Evolutionary conservation across 805 yeast genomes (phyloP).

Genomic region (Kodamaea lidongshanica): DNA sequence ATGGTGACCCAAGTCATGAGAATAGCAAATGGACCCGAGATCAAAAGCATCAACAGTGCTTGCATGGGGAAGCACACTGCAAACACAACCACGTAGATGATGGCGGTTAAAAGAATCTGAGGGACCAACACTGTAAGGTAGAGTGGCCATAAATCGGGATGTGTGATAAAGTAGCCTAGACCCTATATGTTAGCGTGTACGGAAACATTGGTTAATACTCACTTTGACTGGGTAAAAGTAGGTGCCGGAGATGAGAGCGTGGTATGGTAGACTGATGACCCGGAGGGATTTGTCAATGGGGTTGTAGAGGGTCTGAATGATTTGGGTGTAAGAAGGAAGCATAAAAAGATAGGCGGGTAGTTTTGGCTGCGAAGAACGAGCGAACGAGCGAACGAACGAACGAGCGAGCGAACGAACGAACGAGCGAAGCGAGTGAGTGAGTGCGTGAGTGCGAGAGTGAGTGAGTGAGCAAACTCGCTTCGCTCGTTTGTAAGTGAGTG

Average conservation of each 20-base stretch:
- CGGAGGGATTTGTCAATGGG: background rate
- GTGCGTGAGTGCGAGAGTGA: no score
- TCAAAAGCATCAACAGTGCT: constrained; percentile 34
- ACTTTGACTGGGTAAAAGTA: constrained; percentile 21
- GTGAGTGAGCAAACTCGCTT: no score
- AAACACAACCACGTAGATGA: constrained; percentile 28
- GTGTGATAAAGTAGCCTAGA: constrained; percentile 31
- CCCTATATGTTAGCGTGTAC: constrained; percentile 24
- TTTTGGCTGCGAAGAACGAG: no score
- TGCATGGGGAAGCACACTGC: constrained; percentile 40
- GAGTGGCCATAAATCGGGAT: constrained; percentile 43
- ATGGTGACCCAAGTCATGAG: constrained; percentile 41
- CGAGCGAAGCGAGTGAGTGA: no score
- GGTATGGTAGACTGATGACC: constrained; percentile 7
- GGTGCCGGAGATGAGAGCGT: constrained; percentile 14
- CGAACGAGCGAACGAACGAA: no score
- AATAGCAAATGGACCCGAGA: constrained; percentile 48
- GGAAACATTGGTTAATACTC: constrained; percentile 8
- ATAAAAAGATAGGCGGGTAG: no score
- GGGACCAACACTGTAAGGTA: constrained; percentile 42
- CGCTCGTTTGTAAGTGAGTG: no score
- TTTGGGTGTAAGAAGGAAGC: no score
- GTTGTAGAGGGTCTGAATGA: background rate
- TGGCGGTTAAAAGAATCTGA: constrained; percentile 31
- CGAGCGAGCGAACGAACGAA: no score